Conservation (phyloP, 768 basidiomycete genomes). For the Exidia glandulosa region DNA sequence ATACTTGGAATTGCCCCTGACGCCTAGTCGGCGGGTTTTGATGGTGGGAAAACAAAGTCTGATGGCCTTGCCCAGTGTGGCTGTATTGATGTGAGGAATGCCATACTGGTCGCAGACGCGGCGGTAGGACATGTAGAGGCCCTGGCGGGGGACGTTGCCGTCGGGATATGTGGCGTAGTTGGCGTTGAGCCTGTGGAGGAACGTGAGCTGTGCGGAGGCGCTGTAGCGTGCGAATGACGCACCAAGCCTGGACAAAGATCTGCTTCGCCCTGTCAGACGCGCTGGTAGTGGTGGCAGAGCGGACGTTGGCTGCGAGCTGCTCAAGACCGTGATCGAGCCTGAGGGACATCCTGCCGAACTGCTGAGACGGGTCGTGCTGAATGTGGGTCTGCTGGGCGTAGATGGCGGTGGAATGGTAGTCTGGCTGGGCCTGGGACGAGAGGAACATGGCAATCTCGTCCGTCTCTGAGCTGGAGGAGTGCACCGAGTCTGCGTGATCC, state of each 20-base stretch:
- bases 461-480: slow-evolving; percentile 82
- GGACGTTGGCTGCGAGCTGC: slow-evolving; percentile 77
- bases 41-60: slow-evolving; percentile 88
- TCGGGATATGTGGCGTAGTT: slow-evolving; percentile 88
- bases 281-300: slow-evolving; percentile 81
- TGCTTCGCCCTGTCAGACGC: slow-evolving; percentile 87
- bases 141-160: slow-evolving; percentile 88
- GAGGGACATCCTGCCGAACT: slow-evolving; percentile 69
- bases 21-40: slow-evolving; percentile 87
- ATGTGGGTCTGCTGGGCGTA: slow-evolving; percentile 28
- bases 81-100: slow-evolving; percentile 90
- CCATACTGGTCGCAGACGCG: slow-evolving; percentile 87
- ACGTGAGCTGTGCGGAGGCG: slow-evolving; percentile 2
- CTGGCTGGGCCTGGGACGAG: slow-evolving; percentile 3
- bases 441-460: slow-evolving; percentile 79
- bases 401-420: slow-evolving; percentile 32
- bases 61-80: slow-evolving; percentile 90
- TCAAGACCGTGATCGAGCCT: slow-evolving; percentile 70
- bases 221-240: slow-evolving; percentile 17
- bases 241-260: slow-evolving; percentile 91
- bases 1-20: slow-evolving; percentile 92
- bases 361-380: slow-evolving; percentile 27
- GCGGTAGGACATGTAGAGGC: slow-evolving; percentile 87
- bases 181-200: slow-evolving; percentile 57
- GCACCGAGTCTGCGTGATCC: slow-evolving; percentile 66